These are phyloP conservation scores for Candida tammaniensis DNA, from an alignment of 805 yeast genomes.

Conservation along the genomic window DNA sequence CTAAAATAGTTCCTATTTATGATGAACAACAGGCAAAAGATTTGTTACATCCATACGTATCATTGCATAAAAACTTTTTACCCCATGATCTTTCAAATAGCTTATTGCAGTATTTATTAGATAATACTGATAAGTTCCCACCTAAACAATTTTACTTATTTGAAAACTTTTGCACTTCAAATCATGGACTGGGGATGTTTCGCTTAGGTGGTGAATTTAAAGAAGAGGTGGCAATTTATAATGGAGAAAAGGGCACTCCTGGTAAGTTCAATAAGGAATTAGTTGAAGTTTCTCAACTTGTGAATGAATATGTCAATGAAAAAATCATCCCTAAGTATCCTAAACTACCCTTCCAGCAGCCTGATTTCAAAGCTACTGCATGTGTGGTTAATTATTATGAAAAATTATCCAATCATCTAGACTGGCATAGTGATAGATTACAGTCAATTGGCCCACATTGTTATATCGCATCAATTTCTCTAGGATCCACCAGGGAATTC, in stretches of 20 bases:
- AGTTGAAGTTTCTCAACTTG: constrained; percentile 36
- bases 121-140: constrained; percentile 38
- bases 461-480: constrained; percentile 60
- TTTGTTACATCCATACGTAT: constrained; percentile 46
- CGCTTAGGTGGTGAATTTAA: constrained; percentile 14
- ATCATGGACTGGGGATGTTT: constrained; percentile 42
- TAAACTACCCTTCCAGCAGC: constrained; percentile 36
- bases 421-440: constrained; percentile 75
- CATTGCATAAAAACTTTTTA: constrained; percentile 50
- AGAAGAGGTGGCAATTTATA: constrained; percentile 28
- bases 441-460: constrained; percentile 73
- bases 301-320: constrained; percentile 36
- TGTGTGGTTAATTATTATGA: constrained; percentile 59
- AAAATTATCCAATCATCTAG: constrained; percentile 49
- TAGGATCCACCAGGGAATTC: constrained; percentile 72
- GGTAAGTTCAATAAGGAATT: constrained; percentile 38
- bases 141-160: constrained; percentile 56
- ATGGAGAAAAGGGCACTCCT: constrained; percentile 37
- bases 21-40: constrained; percentile 51
- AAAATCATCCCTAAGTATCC: constrained; percentile 29
- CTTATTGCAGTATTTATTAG: constrained; percentile 41
- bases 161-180: constrained; percentile 58
- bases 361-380: constrained; percentile 51
- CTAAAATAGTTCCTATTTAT: constrained; percentile 39
- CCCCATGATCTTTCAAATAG: constrained; percentile 48